Percentiles rank a stretch among this genome's conserved stretches.
These are phyloP conservation scores for Morella rubra DNA, from an alignment of 306 rosid species.

Conservation along the genomic window DNA sequence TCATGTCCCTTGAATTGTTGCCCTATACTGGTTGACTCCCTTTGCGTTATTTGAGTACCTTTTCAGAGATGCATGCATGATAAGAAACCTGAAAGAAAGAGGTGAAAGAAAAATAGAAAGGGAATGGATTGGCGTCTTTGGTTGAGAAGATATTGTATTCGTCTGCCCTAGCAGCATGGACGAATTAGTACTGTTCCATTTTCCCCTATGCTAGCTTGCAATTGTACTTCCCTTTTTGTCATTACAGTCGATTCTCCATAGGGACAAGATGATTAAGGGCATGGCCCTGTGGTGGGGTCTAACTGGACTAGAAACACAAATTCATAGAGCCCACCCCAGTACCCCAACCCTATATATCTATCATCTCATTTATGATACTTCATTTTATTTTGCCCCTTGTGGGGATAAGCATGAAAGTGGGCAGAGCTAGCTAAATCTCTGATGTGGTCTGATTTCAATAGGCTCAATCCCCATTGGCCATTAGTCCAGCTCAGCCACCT, in stretches of 20 bases:
- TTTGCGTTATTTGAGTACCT: too few relatives aligned
- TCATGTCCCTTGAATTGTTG: not conserved
- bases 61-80: too few relatives aligned
- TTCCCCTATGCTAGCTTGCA: not conserved
- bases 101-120: conserved; percentile 8
- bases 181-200: not conserved
- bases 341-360: not conserved
- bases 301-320: not conserved
- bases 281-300: conserved; percentile 15
- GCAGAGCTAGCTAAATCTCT: not conserved
- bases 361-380: not conserved
- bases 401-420: conserved; percentile 3
- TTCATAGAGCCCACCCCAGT: not conserved
- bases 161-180: conserved; percentile 6
- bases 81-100: conserved; percentile 13
- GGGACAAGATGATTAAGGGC: conserved; percentile 8
- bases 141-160: not conserved
- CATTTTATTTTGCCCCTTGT: not conserved
- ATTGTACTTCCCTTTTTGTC: conserved; percentile 33
- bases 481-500: not conserved
- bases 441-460: not conserved
- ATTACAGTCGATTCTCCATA: not conserved
- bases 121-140: not conserved
- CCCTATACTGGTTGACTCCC: too few relatives aligned
- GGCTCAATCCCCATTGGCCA: not conserved